These are phyloP conservation scores for Dryadomyces sulphureus DNA, from an alignment of 2,329 filamentous ascomycete species.

Conservation along the genomic window DNA sequence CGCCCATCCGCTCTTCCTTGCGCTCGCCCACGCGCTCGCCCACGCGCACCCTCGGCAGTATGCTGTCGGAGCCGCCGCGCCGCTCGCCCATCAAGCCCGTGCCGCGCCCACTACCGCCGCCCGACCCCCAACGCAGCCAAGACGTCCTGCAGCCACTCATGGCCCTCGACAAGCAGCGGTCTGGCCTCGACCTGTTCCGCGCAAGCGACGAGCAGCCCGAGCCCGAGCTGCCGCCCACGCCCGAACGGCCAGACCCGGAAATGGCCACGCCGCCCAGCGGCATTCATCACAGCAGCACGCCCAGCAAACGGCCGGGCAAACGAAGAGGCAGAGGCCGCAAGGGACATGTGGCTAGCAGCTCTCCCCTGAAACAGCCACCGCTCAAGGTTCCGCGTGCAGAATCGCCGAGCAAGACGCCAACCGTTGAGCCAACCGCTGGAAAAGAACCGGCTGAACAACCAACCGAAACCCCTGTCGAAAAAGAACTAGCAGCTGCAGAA, in stretches of 20 bases:
- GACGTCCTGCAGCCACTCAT: slow-evolving; percentile 28
- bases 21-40: slow-evolving; percentile 13
- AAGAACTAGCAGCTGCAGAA: too few species aligned
- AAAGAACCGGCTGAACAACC: too few species aligned
- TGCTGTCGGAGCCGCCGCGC: slow-evolving; percentile 20
- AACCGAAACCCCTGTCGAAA: too few species aligned
- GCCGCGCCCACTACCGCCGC: slow-evolving; percentile 31
- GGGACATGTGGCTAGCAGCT: slow-evolving; percentile 14
- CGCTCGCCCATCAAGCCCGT: slow-evolving; percentile 27
- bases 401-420: neutral
- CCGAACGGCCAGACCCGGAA: slow-evolving; percentile 34
- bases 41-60: slow-evolving; percentile 16
- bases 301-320: slow-evolving; percentile 32
- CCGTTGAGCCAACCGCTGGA: too few species aligned
- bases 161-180: slow-evolving; percentile 21
- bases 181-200: slow-evolving; percentile 19
- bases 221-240: slow-evolving; percentile 48
- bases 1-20: slow-evolving; percentile 1
- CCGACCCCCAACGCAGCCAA: slow-evolving; percentile 25
- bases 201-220: slow-evolving; percentile 26
- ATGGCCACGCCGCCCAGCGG: slow-evolving; percentile 40
- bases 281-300: slow-evolving; percentile 39
- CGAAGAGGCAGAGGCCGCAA: slow-evolving; percentile 15
- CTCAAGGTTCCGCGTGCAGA: neutral
- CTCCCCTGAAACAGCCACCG: slow-evolving; percentile 32